phyloP scores from a whole-genome alignment of 2,329 filamentous ascomycete species.

The Sporothrix pallida region DNA sequence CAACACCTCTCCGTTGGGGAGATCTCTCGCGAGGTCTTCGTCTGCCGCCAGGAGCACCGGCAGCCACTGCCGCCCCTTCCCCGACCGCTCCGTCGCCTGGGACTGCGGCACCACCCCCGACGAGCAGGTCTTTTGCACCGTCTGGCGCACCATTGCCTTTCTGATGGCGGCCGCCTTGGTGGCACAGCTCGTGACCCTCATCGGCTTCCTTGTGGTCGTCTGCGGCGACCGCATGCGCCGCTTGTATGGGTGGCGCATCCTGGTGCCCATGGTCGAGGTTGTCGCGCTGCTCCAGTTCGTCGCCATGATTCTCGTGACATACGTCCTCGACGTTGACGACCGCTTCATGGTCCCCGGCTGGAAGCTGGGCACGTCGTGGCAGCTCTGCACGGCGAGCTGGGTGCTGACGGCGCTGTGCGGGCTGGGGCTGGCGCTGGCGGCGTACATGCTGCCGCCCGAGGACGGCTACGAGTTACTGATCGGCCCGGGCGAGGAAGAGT shows the following conservation, averaged over 20 bases:
- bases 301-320: conserved; percentile 83
- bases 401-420: conserved; percentile 59
- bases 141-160: conserved; percentile 90
- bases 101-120: conserved; percentile 67
- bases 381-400: conserved; percentile 67
- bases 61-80: conserved; percentile 69
- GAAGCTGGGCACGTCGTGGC: conserved; percentile 79
- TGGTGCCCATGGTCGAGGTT: conserved; percentile 68
- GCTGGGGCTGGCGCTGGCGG: conserved; percentile 67
- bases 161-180: conserved; percentile 83
- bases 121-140: conserved; percentile 74
- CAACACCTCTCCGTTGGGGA: background rate
- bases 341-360: conserved; percentile 82
- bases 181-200: conserved; percentile 79
- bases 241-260: conserved; percentile 80
- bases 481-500: conserved; percentile 59
- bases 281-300: conserved; percentile 73
- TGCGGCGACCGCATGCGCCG: conserved; percentile 79
- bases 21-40: background rate
- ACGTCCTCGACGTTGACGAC: conserved; percentile 80
- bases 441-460: conserved; percentile 74
- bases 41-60: conserved; percentile 60
- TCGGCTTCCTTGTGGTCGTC: conserved; percentile 78
- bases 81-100: conserved; percentile 58
- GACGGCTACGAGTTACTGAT: conserved; percentile 79